Evolutionary conservation across 106 monocot genomes (phyloP).

Genomic region (Allium fistulosum): DNA sequence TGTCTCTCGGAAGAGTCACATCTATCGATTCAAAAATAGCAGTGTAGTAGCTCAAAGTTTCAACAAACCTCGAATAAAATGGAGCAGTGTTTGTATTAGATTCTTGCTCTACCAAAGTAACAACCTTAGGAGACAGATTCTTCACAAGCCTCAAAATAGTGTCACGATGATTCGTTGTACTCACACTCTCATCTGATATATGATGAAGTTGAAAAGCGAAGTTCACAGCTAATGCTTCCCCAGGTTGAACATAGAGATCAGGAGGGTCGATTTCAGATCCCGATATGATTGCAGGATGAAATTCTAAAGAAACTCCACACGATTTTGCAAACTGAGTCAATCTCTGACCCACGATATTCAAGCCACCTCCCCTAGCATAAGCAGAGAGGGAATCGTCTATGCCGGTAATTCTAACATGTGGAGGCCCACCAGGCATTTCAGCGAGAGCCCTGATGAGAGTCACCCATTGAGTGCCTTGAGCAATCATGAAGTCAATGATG

Average conservation of each 20-base stretch:
- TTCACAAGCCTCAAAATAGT: conserved; percentile 67
- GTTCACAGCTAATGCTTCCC: conserved; percentile 82
- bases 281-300: conserved; percentile 41
- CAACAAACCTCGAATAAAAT: conserved; percentile 61
- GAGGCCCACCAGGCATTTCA: conserved; percentile 77
- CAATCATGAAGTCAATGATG: conserved; percentile 91
- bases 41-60: conserved; percentile 64
- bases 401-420: conserved; percentile 70
- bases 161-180: conserved; percentile 72
- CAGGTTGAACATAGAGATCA: conserved; percentile 40
- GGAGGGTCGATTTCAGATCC: conserved; percentile 43
- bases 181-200: conserved; percentile 86
- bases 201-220: conserved; percentile 82
- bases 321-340: conserved; percentile 47
- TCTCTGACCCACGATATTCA: conserved; percentile 56
- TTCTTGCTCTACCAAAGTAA: conserved; percentile 85
- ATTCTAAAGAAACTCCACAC: conserved; percentile 70
- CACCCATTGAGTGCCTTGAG: conserved; percentile 88
- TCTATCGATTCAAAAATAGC: conserved; percentile 85
- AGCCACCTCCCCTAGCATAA: conserved; percentile 78
- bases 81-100: conserved; percentile 86
- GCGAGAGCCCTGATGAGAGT: conserved; percentile 81
- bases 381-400: conserved; percentile 65
- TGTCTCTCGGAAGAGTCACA: conserved; percentile 33
- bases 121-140: conserved; percentile 63